A percentile compares a stretch with the other conserved stretches of the same genome.
Conservation (phyloP, 1,139 yeast genomes). For the Kazachstania sp. region DNA sequence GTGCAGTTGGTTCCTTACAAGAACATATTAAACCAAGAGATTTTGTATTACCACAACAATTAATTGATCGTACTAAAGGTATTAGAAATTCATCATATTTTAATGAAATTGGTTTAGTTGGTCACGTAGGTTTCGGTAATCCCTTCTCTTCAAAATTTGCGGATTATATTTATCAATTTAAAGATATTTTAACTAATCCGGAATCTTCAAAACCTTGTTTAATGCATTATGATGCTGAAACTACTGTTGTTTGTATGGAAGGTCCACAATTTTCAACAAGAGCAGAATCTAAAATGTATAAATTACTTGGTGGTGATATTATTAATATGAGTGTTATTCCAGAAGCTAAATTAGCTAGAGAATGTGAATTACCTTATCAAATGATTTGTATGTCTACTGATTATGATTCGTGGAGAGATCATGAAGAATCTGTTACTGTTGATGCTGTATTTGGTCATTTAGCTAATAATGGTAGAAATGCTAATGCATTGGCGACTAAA, state of each 20-base stretch:
- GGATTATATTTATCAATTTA: conserved; percentile 49
- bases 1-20: conserved; percentile 94
- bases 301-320: conserved; percentile 87
- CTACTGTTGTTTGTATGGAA: conserved; percentile 92
- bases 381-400: conserved; percentile 99
- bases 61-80: conserved; percentile 95
- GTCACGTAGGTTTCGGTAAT: conserved; percentile 95
- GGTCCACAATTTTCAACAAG: conserved; percentile 98
- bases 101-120: conserved; percentile 80
- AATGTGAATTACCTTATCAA: conserved; percentile 93
- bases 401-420: conserved; percentile 96
- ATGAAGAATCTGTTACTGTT: conserved; percentile 92
- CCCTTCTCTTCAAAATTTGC: conserved; percentile 79
- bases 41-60: conserved; percentile 89
- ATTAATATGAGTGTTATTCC: conserved; percentile 96
- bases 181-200: conserved; percentile 47
- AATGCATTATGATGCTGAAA: conserved; percentile 45
- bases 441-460: conserved; percentile 90
- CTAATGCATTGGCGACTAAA: conserved; percentile 64
- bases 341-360: conserved; percentile 92
- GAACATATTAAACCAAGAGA: conserved; percentile 87
- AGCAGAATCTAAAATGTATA: conserved; percentile 88
- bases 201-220: conserved; percentile 29
- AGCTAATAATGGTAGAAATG: conserved; percentile 80
- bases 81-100: conserved; percentile 85